Evolutionary conservation across 2,329 filamentous ascomycete genomes (phyloP).

Genomic region (Grosmannia penicillata): DNA sequence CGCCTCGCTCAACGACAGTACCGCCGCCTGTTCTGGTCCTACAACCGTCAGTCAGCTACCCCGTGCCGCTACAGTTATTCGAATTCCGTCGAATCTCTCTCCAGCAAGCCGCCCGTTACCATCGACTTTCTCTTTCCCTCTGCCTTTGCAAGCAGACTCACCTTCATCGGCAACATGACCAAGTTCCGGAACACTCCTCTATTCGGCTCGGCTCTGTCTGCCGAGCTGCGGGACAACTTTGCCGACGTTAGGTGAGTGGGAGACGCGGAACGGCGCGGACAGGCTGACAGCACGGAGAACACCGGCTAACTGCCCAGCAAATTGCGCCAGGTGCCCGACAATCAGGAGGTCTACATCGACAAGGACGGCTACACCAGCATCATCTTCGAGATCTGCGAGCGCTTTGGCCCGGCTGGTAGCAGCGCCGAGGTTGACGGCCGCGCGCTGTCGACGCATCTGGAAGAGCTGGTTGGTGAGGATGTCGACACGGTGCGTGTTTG

Average conservation of each 20-base stretch:
- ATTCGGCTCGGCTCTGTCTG: conserved; percentile 58
- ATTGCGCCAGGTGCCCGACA: conserved; percentile 63
- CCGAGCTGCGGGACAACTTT: conserved; percentile 52
- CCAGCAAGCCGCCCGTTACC: too few species aligned
- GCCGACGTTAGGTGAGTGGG: conserved; percentile 53
- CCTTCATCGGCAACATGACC: conserved; percentile 24
- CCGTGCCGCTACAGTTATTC: not conserved
- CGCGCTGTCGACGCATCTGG: conserved; percentile 53
- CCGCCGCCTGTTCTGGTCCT: too few species aligned
- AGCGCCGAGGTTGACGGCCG: conserved; percentile 50
- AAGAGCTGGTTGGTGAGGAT: conserved; percentile 53
- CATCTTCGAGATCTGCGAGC: conserved; percentile 82
- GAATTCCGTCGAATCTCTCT: not conserved
- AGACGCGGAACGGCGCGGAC: not conserved
- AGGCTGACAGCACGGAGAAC: not conserved
- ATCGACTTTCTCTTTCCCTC: not conserved
- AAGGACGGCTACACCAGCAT: conserved; percentile 70
- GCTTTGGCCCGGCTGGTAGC: conserved; percentile 43
- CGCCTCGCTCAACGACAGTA: too few species aligned
- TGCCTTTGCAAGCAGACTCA: not conserved
- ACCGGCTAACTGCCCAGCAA: conserved; percentile 30
- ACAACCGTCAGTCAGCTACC: too few species aligned
- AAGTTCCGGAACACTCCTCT: conserved; percentile 43
- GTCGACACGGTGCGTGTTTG: conserved; percentile 50
- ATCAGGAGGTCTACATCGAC: conserved; percentile 89